Evolutionary conservation across 1,284 basidiomycete species (phyloP), one percentile per base, ranked within the genome.

Genomic region (Trichosporon coremiiforme): DNA sequence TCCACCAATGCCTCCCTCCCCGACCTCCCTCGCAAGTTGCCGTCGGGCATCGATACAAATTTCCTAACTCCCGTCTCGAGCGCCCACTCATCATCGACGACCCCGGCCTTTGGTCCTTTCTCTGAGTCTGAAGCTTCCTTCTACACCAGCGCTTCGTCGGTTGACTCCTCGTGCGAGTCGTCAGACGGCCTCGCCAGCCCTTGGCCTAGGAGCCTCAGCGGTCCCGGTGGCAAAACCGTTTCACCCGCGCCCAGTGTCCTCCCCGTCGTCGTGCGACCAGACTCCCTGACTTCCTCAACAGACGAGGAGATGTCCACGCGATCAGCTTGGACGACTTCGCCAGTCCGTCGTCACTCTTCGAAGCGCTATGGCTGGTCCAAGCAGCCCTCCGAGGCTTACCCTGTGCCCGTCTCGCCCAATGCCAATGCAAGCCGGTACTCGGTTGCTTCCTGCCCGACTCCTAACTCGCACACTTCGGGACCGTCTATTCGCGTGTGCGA

Each of bases 401-500:
- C 57, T 9, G n/a, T 62, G 57, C 57, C 57, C 8, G 57, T 62
- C 57, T 62, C 57, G 29, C 57, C 57, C 5, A 62, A 62, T 35
- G 57, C 57, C 31, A 62, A 62, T 13, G 57, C 57, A 13, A 62
- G 57, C 17, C 57, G 57, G 13, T 62, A 62, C 8, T 62, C 57
- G 31, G 57, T 62, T 13, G 57, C 57, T 10, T 62, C 57, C 3
- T 62, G 57, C 57, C 57, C 57, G 57, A 62, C 57, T 15, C 57
- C 57, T 12, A 62, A 62, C 57, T 62, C 57, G 57, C 29, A 62
- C 53, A 8, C 25, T 29, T 66, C 65, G 22, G 60, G 68, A 10
- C 71, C 69, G 4, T 66, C 71, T 3, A 68, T 70, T 55, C 33
- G 67, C n/a, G 64, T 70, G 20, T 66, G 63, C 17, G 67, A 73